Conservation (phyloP, 2,329 filamentous ascomycete species). For the Bipolaris oryzae region DNA sequence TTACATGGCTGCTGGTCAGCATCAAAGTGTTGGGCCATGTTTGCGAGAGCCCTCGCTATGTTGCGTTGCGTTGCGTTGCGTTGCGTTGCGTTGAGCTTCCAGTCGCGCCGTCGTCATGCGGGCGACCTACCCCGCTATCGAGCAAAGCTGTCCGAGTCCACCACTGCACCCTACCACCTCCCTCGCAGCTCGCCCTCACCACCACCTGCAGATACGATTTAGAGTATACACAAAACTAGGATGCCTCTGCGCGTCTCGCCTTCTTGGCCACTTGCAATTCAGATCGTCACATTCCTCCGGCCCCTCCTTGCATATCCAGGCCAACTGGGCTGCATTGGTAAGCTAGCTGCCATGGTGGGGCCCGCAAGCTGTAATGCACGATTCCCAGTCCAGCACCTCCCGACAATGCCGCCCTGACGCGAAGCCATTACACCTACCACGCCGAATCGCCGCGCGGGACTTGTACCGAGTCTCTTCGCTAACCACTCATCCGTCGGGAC, state of each 20-base stretch:
- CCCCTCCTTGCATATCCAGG: constrained; percentile 20
- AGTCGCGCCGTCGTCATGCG: constrained; percentile 8
- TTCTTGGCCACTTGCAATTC: constrained; percentile 16
- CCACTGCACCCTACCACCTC: constrained; percentile 7
- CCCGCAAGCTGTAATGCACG: constrained; percentile 10
- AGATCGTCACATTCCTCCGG: constrained; percentile 22
- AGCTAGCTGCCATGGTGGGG: constrained; percentile 20
- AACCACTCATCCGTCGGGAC: neutral
- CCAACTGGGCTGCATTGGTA: constrained; percentile 21
- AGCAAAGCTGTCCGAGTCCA: constrained; percentile 28
- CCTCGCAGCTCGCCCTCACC: neutral
- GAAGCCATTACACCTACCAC: neutral
- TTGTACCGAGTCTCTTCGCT: constrained; percentile 17
- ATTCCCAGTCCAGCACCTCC: constrained; percentile 1
- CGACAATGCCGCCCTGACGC: constrained; percentile 2
- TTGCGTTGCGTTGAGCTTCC: neutral
- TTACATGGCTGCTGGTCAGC: neutral
- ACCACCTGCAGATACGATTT: constrained; percentile 22
- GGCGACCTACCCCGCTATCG: constrained; percentile 26
- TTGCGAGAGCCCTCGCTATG: constrained; percentile 1
- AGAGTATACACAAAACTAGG: constrained; percentile 19
- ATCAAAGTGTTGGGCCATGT: neutral
- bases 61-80: no score
- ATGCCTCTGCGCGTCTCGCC: constrained; percentile 21
- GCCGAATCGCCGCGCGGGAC: constrained; percentile 4